Evolutionary conservation across 352 stramenopile species (phyloP), one percentile per base, ranked within the genome.

Genomic region (Pythium coloratum): DNA sequence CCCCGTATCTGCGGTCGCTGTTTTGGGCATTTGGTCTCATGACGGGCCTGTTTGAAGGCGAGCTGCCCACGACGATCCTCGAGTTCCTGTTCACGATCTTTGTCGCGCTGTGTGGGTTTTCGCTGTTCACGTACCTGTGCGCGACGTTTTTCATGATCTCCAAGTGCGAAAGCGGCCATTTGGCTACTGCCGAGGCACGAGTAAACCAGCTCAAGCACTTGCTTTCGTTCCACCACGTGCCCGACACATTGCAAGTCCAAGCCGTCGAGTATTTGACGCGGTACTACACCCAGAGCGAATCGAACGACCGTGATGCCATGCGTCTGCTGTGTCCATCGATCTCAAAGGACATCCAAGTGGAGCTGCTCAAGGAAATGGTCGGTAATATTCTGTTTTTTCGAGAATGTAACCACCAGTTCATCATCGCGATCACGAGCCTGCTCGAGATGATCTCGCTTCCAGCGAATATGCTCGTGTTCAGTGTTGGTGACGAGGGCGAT

Each of bases 91-190:
- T 90, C 64, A 88, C 81, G 49, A 78, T 87, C 24, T 68, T 82
- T n/a, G 84, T 92, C 30, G 78, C 71, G 4, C 57, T 88, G 20
- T 86, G 80, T n/a, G 84, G 81, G 5, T 89, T 92, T 62, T 70
- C 82, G 9, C 59, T 90, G 16, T 92, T 92, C 66, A 89, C 80
- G 14, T 88, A 88, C 44, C 51, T 92, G 2, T 89, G 80, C 32
- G 84, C 80, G 9, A 89, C 73, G 18, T 86, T 90, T 38, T 92
- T 92, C 59, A 88, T 92, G 78, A 83, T 92, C 16, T 92, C 84
- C 36, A 90, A 92, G 57, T 90, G 81, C 55, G 84, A 92, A 67
- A 88, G 78, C 26, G 75, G 77, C 10, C 71, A 83, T 26, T 64
- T 71, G 2, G 80, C 78, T 34, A 67, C 74, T n/a, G 73, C 77